Evolutionary conservation across 768 basidiomycete species (phyloP).

Genomic region (Trametes coccinea): DNA sequence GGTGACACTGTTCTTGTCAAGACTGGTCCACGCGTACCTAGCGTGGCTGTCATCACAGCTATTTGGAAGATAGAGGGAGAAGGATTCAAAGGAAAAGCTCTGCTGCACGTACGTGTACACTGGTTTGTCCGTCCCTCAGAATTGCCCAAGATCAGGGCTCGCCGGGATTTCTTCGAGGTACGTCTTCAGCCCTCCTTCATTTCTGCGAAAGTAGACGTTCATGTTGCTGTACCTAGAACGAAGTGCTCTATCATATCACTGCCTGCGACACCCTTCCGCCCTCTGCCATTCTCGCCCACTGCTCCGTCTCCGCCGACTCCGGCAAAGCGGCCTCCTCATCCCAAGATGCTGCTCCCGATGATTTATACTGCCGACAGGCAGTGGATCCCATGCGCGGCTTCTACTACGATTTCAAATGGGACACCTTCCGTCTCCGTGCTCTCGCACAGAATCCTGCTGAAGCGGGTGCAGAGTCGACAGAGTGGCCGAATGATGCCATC

Average conservation of each 20-base stretch:
- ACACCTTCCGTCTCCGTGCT: slow-evolving; percentile 44
- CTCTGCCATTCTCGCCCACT: slow-evolving; percentile 51
- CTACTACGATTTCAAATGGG: slow-evolving; percentile 66
- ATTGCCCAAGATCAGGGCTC: slow-evolving; percentile 58
- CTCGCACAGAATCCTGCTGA: slow-evolving; percentile 28
- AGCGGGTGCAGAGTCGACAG: background rate
- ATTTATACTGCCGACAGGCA: slow-evolving; percentile 53
- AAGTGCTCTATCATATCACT: slow-evolving; percentile 62
- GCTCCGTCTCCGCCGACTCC: slow-evolving; percentile 40
- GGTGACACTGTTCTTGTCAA: slow-evolving; percentile 72
- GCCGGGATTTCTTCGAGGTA: slow-evolving; percentile 62
- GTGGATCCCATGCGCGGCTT: slow-evolving; percentile 58
- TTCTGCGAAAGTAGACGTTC: background rate
- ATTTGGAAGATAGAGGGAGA: slow-evolving; percentile 60
- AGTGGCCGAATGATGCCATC: slow-evolving; percentile 7
- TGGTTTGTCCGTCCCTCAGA: slow-evolving; percentile 76
- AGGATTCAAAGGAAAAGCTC: slow-evolving; percentile 33
- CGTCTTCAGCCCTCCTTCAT: slow-evolving; percentile 17
- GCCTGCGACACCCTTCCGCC: slow-evolving; percentile 51
- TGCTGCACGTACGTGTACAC: slow-evolving; percentile 62
- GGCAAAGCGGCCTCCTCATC: background rate
- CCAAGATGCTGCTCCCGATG: background rate
- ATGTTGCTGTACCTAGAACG: slow-evolving; percentile 49
- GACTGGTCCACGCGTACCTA: slow-evolving; percentile 47
- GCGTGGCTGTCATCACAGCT: slow-evolving; percentile 67